Base-by-base conservation (phyloP, 768 basidiomycete genomes). In the Xerocomellus intermedius region DNA sequence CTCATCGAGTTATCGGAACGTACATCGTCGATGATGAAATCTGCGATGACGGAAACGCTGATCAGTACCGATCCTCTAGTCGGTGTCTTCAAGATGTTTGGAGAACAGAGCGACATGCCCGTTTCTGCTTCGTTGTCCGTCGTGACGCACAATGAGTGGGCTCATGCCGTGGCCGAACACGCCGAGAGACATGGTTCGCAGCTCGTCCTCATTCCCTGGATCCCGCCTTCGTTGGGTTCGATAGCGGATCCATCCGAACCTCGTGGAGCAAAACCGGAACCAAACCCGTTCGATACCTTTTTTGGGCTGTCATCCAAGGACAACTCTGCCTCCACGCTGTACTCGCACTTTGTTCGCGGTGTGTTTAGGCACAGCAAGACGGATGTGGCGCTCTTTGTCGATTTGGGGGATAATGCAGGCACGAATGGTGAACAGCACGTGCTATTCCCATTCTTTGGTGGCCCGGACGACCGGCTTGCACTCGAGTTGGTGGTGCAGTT, bases 371-470 rank as follows among this genome's bases (percentile, higher is more conserved):
- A 81, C 35, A 81, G 86, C 16, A 80, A 83, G 3, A 77, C 79
- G 10, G 91, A 98, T 62, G 89, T 95, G 35, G 92, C 86, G 5
- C 72, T 98, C 35, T 95, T 91, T 69, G 80, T 97, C 54, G 96
- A 98, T 69, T 77, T 86, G 24, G 87, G 69, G 64, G 52, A 70
- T 17, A 56, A 69, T 17, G 46, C 59, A 6, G 66, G 70, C 5
- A 60, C 69, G 9, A 68, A 56, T 8, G 69, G 69, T 13, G 48
- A 46, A 4, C 77, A 87, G 56, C 90, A 91, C 59, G 65, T 98
- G 28, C 84, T 95, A 68, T 66, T 94, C 39, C 91, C 95, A 0
- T 98, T 96, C 82, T 89, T 93, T 67, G 96, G 96, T 36, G 96
- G 96, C 0, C 86, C 92, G 0, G 96, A 99, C 67, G 96, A 98